These are phyloP conservation scores for Apiotrichum laibachii DNA, from an alignment of 1,284 basidiomycete genomes.

Conservation along the genomic window DNA sequence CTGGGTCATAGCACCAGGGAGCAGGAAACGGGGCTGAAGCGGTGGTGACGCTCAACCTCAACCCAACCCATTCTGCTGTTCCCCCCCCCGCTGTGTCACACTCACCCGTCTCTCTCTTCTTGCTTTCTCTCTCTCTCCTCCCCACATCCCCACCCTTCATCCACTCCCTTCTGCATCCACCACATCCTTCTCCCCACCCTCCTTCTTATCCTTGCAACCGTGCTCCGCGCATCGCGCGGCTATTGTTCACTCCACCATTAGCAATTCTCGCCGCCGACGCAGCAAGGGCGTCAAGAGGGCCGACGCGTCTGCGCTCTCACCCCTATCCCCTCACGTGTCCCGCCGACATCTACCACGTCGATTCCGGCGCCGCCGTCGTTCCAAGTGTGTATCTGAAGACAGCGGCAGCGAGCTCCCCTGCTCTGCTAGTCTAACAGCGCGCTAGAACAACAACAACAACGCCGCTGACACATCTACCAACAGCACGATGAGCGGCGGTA, in stretches of 20 bases:
- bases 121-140: no score
- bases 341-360: neutral
- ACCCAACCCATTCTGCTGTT: no score
- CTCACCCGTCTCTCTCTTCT: no score
- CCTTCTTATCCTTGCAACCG: neutral
- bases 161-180: no score
- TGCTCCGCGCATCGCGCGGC: slow-evolving; percentile 16
- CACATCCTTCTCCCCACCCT: no score
- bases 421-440: neutral
- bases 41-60: no score
- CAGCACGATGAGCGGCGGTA: slow-evolving; percentile 6
- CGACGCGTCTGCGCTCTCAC: slow-evolving; percentile 6
- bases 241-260: slow-evolving; percentile 25
- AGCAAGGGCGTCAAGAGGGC: slow-evolving; percentile 7
- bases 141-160: no score
- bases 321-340: slow-evolving; percentile 1
- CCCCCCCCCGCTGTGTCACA: no score
- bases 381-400: slow-evolving; percentile 3
- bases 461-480: neutral
- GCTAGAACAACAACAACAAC: neutral
- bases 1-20: no score
- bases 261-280: slow-evolving; percentile 12
- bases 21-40: no score
- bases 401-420: neutral
- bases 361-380: slow-evolving; percentile 8